Conservation (phyloP, 1,284 basidiomycete genomes). For the Thelephora terrestris region DNA sequence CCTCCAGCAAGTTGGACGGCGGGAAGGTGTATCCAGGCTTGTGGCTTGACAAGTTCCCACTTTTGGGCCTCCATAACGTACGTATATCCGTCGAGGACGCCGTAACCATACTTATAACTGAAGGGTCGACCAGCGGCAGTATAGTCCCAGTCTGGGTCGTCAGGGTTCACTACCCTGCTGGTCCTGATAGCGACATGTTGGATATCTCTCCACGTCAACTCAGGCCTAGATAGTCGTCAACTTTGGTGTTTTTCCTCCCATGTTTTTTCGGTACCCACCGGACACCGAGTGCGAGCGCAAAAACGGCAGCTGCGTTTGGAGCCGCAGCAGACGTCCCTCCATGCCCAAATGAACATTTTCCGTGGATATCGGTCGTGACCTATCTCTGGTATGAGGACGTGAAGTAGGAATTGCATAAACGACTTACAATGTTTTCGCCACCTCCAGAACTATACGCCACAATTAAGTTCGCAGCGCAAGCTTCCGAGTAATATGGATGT, state of each 20-base stretch:
- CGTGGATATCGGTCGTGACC: slow-evolving; percentile 92
- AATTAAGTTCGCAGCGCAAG: slow-evolving; percentile 94
- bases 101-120: slow-evolving; percentile 98
- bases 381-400: slow-evolving; percentile 23
- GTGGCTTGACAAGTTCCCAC: slow-evolving; percentile 90
- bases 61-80: slow-evolving; percentile 76
- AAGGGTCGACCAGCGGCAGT: slow-evolving; percentile 75
- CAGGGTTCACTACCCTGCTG: slow-evolving; percentile 72
- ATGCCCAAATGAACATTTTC: slow-evolving; percentile 76
- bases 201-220: slow-evolving; percentile 94
- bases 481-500: slow-evolving; percentile 95
- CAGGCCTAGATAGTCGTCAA: slow-evolving; percentile 47
- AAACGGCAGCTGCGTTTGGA: slow-evolving; percentile 88
- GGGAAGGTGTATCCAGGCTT: slow-evolving; percentile 79
- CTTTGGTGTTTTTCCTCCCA: neutral
- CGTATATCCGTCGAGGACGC: slow-evolving; percentile 75
- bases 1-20: slow-evolving; percentile 61
- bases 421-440: slow-evolving; percentile 81
- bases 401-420: slow-evolving; percentile 9
- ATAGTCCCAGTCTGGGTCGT: slow-evolving; percentile 92
- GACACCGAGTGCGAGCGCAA: slow-evolving; percentile 79
- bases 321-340: slow-evolving; percentile 98
- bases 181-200: slow-evolving; percentile 85
- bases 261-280: slow-evolving; percentile 39
- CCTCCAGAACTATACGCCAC: slow-evolving; percentile 96